Base-by-base conservation (phyloP, 371 early-diverging fungal genomes). In the Haplosporangium sp. region DNA sequence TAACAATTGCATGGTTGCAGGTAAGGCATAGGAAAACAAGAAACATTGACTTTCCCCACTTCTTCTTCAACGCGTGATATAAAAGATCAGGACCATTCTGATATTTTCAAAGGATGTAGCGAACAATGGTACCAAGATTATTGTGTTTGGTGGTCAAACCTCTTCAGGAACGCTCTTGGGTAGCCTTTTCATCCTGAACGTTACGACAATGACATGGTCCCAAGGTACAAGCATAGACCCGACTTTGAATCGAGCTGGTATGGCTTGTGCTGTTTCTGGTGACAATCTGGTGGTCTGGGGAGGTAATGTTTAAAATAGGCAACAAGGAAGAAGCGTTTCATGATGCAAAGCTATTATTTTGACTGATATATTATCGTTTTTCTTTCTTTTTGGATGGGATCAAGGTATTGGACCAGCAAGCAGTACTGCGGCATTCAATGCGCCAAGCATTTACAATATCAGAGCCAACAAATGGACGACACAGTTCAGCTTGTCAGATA, bases 251-350 rank as follows among this genome's bases (percentile, higher is more conserved):
- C 65, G 65, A 13, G 20, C 6, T 10, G 35, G n/a, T 13, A 65
- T 56, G 65, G 56, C 42, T 10, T 65, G 65, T n/a, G 40, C 52
- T 10, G 39, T 42, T n/a, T 6, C 56, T 7, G 65, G 65, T 2
- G 65, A 65, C 35, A 65, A 42, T 20, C 56, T 65, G 10, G 40
- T 65, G 6, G 65, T 44, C 3, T 65, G 65, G 65, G 65, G 65
- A 65, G 65, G 65, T 65, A 65, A n/a, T 38, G 13, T 27, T 27
- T 1, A 27, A 27, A 27, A 27, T 27, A 27, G 1, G 27, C 1
- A 27, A 27, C 27, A 27, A 27, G 27, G 1, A 27, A 0, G 27
- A 27, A 27, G 27, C 27, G 27, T n/a, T 11, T 10, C 35, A 19
- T 37, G 27, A 11, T 50, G 7, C 50, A 19, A 17, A 5, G 0